A percentile compares a stretch with the other conserved stretches of the same genome.
These are phyloP conservation scores for Rubia peregrina DNA, from an alignment of 305 asterid species.

Conservation along the genomic window DNA sequence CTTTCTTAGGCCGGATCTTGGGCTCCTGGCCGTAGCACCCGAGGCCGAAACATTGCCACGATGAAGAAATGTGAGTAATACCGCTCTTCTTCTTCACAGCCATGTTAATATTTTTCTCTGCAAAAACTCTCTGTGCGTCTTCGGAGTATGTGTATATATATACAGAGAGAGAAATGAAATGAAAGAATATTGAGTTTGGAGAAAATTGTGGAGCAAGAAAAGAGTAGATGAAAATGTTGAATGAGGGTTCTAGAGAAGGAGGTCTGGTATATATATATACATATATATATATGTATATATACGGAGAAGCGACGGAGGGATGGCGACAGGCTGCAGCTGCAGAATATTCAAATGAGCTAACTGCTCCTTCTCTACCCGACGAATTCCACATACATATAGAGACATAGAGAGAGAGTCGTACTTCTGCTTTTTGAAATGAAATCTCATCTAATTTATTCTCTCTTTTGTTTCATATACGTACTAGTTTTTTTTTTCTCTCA, in stretches of 20 bases:
- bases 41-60: slow-evolving; percentile 22
- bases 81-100: slow-evolving; percentile 17
- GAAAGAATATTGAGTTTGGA: not conserved
- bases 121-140: not conserved
- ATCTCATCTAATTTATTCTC: too few relatives aligned
- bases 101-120: slow-evolving; percentile 7
- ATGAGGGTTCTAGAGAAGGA: slow-evolving; percentile 4
- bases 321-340: not conserved
- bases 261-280: not conserved
- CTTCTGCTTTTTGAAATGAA: too few relatives aligned
- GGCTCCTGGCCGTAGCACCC: slow-evolving; percentile 19
- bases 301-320: not conserved
- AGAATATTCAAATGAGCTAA: slow-evolving; percentile 22
- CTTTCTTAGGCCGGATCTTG: not conserved
- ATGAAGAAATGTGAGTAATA: not conserved
- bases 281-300: slow-evolving; percentile 9
- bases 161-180: not conserved
- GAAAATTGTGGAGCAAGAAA: slow-evolving; percentile 17
- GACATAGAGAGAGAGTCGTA: too few relatives aligned
- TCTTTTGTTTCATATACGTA: not conserved
- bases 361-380: slow-evolving; percentile 23
- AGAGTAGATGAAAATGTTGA: not conserved
- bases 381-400: slow-evolving; percentile 4
- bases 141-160: not conserved
- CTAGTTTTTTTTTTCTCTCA: too few relatives aligned